Evolutionary conservation across 352 stramenopile species (phyloP), one percentile per base, ranked within the genome.

Genomic region (Achlya hypogyna): DNA sequence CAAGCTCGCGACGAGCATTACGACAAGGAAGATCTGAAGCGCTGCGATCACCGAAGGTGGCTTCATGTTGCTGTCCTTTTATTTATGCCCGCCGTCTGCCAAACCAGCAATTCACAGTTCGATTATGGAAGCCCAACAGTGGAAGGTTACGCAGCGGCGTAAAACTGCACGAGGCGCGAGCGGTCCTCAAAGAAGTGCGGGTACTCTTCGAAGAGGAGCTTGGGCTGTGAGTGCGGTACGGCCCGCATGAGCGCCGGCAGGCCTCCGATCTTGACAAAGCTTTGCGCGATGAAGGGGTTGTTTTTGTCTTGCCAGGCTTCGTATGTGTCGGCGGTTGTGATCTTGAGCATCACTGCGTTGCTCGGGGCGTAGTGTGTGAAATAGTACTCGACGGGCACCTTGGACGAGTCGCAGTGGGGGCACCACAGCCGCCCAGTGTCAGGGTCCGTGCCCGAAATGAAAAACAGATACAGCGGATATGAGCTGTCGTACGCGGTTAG

Each of bases 351-450:
- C 47, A 89, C 74, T 6, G 84, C 80, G 27, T 70, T 63, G 9
- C 75, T 74, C 0, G 82, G 78, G 10, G 84, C 84, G 23, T 81
- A 78, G 65, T 85, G 78, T 65, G 91, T 89, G 71, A 81, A 93
- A 60, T 88, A 91, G 71, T 91, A 79, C 65, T 84, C 82, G 45
- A 84, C 74, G 4, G 80, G 75, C n/a, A 93, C 59, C 47, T 91
- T 77, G 2, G 80, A 78, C 38, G 80, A 81, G 65, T 93, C 84
- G 66, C 84, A 93, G 65, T 86, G 91, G 59, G 77, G 82, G 59
- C 84, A 93, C 84, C 84, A 93, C n/a, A 91, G 73, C 0, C 84
- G 81, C 25, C 81, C 84, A 63, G 90, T 93, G 71, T 89, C 89
- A 51, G 69, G 53, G 64, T 93, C 79, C 16, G 82, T 72, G 32